Evolutionary conservation across 2,329 filamentous ascomycete species (phyloP).

Genomic region (Diaporthe australafricana): DNA sequence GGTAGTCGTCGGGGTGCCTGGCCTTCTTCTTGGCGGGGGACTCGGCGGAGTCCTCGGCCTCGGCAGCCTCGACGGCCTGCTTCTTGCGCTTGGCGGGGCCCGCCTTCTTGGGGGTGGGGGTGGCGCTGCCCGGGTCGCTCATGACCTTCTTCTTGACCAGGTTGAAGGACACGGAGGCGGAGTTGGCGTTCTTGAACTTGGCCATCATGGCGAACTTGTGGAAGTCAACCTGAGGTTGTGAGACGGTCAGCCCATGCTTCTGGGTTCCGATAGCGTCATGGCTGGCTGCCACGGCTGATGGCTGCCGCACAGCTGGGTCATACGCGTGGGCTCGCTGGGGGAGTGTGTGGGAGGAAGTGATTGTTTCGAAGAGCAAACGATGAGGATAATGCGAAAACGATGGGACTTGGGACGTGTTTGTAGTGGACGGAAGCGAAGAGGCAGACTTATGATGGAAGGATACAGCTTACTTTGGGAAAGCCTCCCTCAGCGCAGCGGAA

Average conservation of each 20-base stretch:
- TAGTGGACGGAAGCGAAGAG: too few species aligned
- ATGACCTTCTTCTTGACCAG: not conserved
- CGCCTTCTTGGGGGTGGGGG: not conserved
- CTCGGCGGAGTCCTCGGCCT: not conserved
- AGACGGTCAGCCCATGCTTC: not conserved
- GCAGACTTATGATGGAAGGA: not conserved
- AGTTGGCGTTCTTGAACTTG: constrained; percentile 5
- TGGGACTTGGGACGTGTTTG: not conserved
- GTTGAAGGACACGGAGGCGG: not conserved
- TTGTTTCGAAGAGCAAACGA: not conserved
- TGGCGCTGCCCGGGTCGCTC: not conserved
- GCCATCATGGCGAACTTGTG: constrained; percentile 25
- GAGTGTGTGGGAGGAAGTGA: fast-evolving
- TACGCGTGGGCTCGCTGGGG: too few species aligned
- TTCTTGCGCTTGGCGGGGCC: constrained; percentile 11
- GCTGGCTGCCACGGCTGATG: too few species aligned
- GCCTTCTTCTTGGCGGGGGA: constrained; percentile 18
- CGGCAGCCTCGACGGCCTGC: fast-evolving
- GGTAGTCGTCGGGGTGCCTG: too few species aligned
- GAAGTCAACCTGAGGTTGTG: not conserved
- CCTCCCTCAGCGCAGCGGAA: constrained; percentile 2
- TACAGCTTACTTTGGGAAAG: not conserved
- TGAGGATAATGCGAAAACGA: not conserved
- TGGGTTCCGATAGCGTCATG: too few species aligned
- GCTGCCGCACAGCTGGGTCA: too few species aligned